These are phyloP conservation scores for Suillus fuscotomentosus DNA, from an alignment of 768 basidiomycete genomes.

Conservation along the genomic window DNA sequence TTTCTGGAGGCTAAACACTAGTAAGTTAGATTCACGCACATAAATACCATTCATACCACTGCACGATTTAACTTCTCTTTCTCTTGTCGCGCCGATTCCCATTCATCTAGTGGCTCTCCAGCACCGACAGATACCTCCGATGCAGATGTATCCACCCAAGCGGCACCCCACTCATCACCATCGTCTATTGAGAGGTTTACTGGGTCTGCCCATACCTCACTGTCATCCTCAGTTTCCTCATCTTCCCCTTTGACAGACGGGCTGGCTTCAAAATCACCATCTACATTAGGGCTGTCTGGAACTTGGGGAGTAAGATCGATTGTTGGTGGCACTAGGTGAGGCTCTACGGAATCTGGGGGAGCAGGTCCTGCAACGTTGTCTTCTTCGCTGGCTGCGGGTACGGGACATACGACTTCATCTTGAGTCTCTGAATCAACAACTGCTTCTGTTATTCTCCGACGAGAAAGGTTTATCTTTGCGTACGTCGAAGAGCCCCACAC, in stretches of 20 bases:
- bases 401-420: not conserved
- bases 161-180: slow-evolving; percentile 35
- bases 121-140: slow-evolving; percentile 14
- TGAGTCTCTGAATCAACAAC: not conserved
- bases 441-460: slow-evolving; percentile 2
- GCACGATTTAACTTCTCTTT: slow-evolving; percentile 60
- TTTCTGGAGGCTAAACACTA: slow-evolving; percentile 58
- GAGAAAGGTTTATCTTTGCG: slow-evolving; percentile 10
- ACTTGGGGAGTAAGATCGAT: slow-evolving; percentile 4
- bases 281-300: slow-evolving; percentile 35
- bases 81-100: slow-evolving; percentile 59
- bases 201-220: slow-evolving; percentile 11
- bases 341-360: slow-evolving; percentile 4
- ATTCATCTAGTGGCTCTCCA: slow-evolving; percentile 53
- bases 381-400: not conserved
- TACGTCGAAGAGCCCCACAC: slow-evolving; percentile 15
- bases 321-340: not conserved
- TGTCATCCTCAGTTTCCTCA: slow-evolving; percentile 16
- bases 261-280: slow-evolving; percentile 50
- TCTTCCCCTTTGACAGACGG: slow-evolving; percentile 8
- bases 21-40: not conserved
- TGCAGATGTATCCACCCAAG: slow-evolving; percentile 35
- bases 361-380: not conserved
- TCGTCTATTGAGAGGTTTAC: slow-evolving; percentile 3
- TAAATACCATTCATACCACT: slow-evolving; percentile 50